Evolutionary conservation across 2,329 filamentous ascomycete genomes (phyloP), one percentile per base, ranked within the genome.

Genomic region (Aspergillus neotritici): DNA sequence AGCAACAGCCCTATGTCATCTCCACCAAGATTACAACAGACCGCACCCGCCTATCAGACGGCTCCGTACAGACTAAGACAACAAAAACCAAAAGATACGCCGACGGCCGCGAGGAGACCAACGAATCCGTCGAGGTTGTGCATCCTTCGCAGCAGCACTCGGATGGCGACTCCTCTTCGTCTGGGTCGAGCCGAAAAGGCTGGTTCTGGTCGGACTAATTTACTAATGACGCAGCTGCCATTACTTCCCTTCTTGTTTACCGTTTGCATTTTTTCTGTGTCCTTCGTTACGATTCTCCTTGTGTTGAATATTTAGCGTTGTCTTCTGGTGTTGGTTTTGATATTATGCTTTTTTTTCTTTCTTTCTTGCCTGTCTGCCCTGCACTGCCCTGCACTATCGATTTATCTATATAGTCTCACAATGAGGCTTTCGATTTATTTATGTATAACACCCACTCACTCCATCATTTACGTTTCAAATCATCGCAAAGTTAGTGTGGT

Each of bases 91-190:
- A 75, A 54, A 70, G 75, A 3, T 83, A 80, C 53, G 67, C 75
- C 1, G 78, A 83, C 63, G 80, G 80, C 0, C 68, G 72, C 3
- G 79, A 82, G 54, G 78, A 82, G 57, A 77, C 63, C 29, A 72
- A 75, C 7, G 76, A 80, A 51, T 77, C 74, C 6, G 63, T 75
- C 3, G 74, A 80, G 35, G 52, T 59, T 7, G 47, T 56, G 32
- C 64, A 57, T 15, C 52, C 57, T 17, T 55, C 52, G 7, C 50
- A 52, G 28, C 42, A 35, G 4, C 37, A 51, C 17, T 39, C 35
- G n/a, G 30, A 50, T 6, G 46, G 50, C 29, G 43, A 31, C 17
- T 12, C 41, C 17, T 12, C 41, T 36, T 21, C 35, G 11, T 29
- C 51, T 31, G 35, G 46, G 8, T 40, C 50, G 31, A 52, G 46